phyloP scores from a whole-genome alignment of 2,329 filamentous ascomycete genomes.

The Penicillium sp. region DNA sequence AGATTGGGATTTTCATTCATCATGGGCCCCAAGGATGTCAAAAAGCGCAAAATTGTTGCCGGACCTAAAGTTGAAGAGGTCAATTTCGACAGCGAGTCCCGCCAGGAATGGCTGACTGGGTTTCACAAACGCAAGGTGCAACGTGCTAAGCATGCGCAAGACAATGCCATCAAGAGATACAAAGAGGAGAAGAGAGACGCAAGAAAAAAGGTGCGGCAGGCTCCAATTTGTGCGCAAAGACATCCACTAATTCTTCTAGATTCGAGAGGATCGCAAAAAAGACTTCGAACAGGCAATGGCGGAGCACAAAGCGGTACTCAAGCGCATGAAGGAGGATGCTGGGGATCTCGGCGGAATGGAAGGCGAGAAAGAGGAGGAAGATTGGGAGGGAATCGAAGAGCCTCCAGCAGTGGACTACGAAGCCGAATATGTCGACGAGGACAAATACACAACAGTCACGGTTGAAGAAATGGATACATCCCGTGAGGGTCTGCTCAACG shows the following conservation, averaged over 20 bases:
- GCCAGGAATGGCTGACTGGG: slow-evolving; percentile 85
- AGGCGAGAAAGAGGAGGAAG: slow-evolving; percentile 49
- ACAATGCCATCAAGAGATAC: slow-evolving; percentile 72
- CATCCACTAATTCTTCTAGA: slow-evolving; percentile 48
- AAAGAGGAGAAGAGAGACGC: slow-evolving; percentile 72
- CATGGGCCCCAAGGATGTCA: slow-evolving; percentile 57
- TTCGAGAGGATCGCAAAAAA: slow-evolving; percentile 76
- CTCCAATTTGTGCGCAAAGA: background rate
- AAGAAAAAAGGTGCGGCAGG: slow-evolving; percentile 66
- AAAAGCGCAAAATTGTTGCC: slow-evolving; percentile 59
- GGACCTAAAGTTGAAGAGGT: slow-evolving; percentile 68
- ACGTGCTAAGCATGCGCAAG: slow-evolving; percentile 79
- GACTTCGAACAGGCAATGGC: slow-evolving; percentile 80
- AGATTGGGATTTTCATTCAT: background rate
- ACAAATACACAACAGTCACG: slow-evolving; percentile 91
- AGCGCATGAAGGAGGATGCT: slow-evolving; percentile 53
- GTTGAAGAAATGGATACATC: slow-evolving; percentile 84
- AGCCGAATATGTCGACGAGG: slow-evolving; percentile 94
- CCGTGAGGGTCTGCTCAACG: slow-evolving; percentile 66
- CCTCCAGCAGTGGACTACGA: slow-evolving; percentile 68
- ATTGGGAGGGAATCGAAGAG: slow-evolving; percentile 64
- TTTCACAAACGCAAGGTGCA: slow-evolving; percentile 95
- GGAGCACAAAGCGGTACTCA: slow-evolving; percentile 68
- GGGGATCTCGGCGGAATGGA: slow-evolving; percentile 23
- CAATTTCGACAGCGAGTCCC: slow-evolving; percentile 74